Base-by-base conservation (phyloP, 2,329 filamentous ascomycete species). In the Claviceps pazoutovae region DNA sequence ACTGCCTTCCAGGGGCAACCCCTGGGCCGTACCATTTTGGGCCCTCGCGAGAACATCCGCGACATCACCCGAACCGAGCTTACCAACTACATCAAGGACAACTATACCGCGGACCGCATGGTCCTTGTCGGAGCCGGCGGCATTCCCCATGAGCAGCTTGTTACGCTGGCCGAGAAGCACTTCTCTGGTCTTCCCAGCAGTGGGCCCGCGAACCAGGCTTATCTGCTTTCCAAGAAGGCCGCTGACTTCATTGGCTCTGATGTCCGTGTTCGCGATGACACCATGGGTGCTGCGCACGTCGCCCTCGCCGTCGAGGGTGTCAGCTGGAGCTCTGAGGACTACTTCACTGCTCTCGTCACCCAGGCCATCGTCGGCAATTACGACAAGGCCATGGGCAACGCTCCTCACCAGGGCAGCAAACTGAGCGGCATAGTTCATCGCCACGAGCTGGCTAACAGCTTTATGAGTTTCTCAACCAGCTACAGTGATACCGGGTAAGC, bases 381-480 rank as follows among this genome's bases (percentile, higher is more conserved):
- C 83, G 93, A 98, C 76, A 93, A 93, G 74, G 87, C 93, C 61
- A 91, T 97, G 83, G 93, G 94, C 67, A 95, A 93, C 72, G 93
- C 93, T 55, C 85, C 90, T 59, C 93, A 96, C 77, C 85, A 96
- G 67, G 93, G 94, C 64, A 95, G 89, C 86, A 96, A 94, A 80
- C 88, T 98, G 64, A 95, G 88, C 77, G 83, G 85, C 59, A 88
- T 93, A 65, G 84, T 98, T 61, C 87, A 94, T 79, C 84, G 95
- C 74, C 82, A 97, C 74, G 84, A 90, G 70, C 81, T 98, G 56
- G 93, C 93, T 71, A 98, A 95, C 78, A 96, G 90, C 82, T 98
- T 96, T 80, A 98, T 98, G 94, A 95, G 88, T 77, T 98, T 98
- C 77, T 96, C 90, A 59, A 98, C 93, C 60, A 95, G 88, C 79